Base-by-base conservation (phyloP, 495 filamentous ascomycete genomes). In the Trichoderma asperelloides region DNA sequence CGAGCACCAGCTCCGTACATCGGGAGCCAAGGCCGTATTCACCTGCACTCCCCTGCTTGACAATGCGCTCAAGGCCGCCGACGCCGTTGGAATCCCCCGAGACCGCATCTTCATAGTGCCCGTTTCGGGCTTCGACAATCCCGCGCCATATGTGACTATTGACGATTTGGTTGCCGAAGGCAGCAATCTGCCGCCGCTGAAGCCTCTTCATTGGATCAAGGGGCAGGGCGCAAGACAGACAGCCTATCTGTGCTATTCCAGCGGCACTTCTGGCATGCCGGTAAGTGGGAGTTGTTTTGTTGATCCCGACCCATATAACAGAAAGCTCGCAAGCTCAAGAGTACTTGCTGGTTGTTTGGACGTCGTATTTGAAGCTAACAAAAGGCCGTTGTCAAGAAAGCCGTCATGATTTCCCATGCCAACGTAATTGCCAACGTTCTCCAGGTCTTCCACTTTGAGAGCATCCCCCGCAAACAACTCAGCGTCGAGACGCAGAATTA, bases 361-460 rank as follows among this genome's bases (percentile, higher is more conserved):
- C n/a, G n/a, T n/a, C n/a, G n/a, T 3, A 18, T 3, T 30, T 49
- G 23, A 62, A n/a, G 13, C 57, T n/a, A 15, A 13, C 21, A 23
- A 23, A 62, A 23, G 28, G 9, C 57, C 23, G 13, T 27, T n/a
- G 25, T 69, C 30, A 65, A 94, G 88, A 97, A 97, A 92, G 92
- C 91, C 30, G 92, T 96, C 45, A 96, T 92, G 92, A 92, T 97
- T 69, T 89, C 91, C 16, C 93, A 97, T 76, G 77, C 81, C 18
- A 97, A 97, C 73, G 89, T 96, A 21, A 97, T 97, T 64, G 86
- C 91, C 37, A 97, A 96, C 71, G 83, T 86, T 1, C 73, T 95
- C 71, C 89, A 93, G 71, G 81, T 87, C 66, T 68, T 72, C 21
- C 74, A 80, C 15, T 87, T 78, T 68, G 89, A 94, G 39, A 72